Percentiles rank a stretch among this genome's conserved stretches.
These are phyloP conservation scores for Huntiella decipiens DNA, from an alignment of 2,329 filamentous ascomycete species.

Conservation along the genomic window DNA sequence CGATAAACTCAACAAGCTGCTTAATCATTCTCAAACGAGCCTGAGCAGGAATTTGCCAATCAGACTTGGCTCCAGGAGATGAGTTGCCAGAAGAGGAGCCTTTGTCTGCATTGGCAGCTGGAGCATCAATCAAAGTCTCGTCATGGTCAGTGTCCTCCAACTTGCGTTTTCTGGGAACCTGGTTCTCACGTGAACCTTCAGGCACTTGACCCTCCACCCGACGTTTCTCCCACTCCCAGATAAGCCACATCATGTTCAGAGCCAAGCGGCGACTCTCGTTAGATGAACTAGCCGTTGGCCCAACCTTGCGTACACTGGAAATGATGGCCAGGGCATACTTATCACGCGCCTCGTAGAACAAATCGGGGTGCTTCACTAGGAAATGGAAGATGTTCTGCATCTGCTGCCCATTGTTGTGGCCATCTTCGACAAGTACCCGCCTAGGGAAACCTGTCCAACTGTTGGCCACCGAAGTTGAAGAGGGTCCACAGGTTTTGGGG, in stretches of 20 bases:
- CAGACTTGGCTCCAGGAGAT: constrained; percentile 23
- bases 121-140: neutral
- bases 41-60: constrained; percentile 48
- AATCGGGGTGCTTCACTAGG: constrained; percentile 71
- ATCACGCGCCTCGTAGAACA: constrained; percentile 90
- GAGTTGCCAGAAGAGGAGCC: neutral
- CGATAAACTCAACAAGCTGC: constrained; percentile 90
- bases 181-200: constrained; percentile 29
- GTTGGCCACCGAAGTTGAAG: constrained; percentile 51
- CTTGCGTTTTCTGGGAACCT: constrained; percentile 55
- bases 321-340: constrained; percentile 83
- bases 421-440: constrained; percentile 82
- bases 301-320: constrained; percentile 72
- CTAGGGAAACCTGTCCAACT: constrained; percentile 81
- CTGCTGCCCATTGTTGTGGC: constrained; percentile 71
- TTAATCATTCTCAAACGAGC: constrained; percentile 72
- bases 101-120: constrained; percentile 1
- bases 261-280: constrained; percentile 84
- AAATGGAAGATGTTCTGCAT: constrained; percentile 97
- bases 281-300: constrained; percentile 61
- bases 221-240: constrained; percentile 83
- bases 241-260: constrained; percentile 72
- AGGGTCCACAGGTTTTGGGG: constrained; percentile 58
- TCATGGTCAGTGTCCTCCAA: constrained; percentile 37
- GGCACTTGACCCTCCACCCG: constrained; percentile 43